phyloP scores from a whole-genome alignment of 2,329 filamentous ascomycete species.

The Emydomyces testavorans region DNA sequence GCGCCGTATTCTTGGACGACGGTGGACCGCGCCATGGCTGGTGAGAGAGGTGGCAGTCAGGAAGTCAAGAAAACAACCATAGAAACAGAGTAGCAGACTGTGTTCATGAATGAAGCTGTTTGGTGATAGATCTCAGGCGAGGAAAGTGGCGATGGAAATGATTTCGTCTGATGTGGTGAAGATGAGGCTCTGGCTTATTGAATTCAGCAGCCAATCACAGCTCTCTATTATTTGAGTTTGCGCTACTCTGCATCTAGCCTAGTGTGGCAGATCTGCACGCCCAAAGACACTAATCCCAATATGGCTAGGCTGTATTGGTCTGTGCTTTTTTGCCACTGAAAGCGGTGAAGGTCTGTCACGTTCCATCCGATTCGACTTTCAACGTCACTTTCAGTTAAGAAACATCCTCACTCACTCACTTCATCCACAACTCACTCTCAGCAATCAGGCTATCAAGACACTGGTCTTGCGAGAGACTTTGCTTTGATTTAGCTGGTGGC shows the following conservation, averaged over 20 bases:
- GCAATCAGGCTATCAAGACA: neutral
- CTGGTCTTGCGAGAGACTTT: no score
- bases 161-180: neutral
- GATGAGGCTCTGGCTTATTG: slow-evolving; percentile 7
- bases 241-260: neutral
- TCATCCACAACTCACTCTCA: neutral
- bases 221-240: neutral
- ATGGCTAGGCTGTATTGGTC: neutral
- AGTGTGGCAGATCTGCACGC: neutral
- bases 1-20: slow-evolving; percentile 42
- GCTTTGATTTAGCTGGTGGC: no score
- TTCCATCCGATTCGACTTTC: neutral
- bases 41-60: neutral
- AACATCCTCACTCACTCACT: neutral
- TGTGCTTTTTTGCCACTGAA: neutral
- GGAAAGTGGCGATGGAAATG: neutral
- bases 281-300: neutral
- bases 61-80: neutral
- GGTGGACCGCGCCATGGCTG: slow-evolving; percentile 33
- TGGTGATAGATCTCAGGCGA: neutral
- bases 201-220: slow-evolving; percentile 8
- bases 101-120: neutral
- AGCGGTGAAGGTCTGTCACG: slow-evolving; percentile 4
- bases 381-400: neutral
- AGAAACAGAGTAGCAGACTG: neutral